These are phyloP conservation scores for Discostella stelligeroides DNA, from an alignment of 108 stramenopile genomes.

Conservation along the genomic window DNA sequence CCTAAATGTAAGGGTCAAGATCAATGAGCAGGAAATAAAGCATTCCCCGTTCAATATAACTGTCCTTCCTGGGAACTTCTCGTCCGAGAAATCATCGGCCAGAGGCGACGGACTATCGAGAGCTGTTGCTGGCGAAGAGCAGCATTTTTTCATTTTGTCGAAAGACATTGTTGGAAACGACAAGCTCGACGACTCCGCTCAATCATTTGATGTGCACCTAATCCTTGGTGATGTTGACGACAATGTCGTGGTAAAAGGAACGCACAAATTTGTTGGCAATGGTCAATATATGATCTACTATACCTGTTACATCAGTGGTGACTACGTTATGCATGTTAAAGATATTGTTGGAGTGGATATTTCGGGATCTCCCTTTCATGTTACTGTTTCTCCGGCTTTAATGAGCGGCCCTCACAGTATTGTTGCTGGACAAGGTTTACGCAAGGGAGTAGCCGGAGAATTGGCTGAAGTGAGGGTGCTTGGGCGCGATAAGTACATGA, in stretches of 20 bases:
- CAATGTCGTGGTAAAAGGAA: conserved; percentile 8
- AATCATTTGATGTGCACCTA: conserved; percentile 16
- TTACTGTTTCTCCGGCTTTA: conserved; percentile 12
- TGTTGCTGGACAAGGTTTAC: conserved; percentile 12
- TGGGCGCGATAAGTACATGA: conserved; percentile 17
- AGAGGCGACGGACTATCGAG: conserved; percentile 12
- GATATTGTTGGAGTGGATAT: not conserved
- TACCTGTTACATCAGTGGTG: conserved; percentile 10
- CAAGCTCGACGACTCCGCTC: conserved; percentile 3
- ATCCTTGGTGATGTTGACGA: not conserved
- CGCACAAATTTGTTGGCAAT: not conserved
- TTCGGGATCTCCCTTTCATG: conserved; percentile 22
- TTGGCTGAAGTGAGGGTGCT: conserved; percentile 16
- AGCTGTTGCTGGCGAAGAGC: conserved; percentile 17
- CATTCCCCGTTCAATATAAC: conserved; percentile 10
- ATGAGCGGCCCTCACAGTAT: conserved; percentile 19
- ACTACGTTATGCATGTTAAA: conserved; percentile 13
- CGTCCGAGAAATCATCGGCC: conserved; percentile 11
- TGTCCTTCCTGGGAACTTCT: conserved; percentile 17
- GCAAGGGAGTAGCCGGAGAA: conserved; percentile 14
- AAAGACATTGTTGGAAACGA: conserved; percentile 30
- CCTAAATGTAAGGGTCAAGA: not conserved
- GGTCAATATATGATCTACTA: conserved; percentile 19
- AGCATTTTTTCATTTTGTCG: conserved; percentile 18
- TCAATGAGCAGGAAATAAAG: conserved; percentile 15